A percentile compares a stretch with the other conserved stretches of the same genome.
These are phyloP conservation scores for Ascomycota sp. DNA, from an alignment of 2,329 filamentous ascomycete species.

Conservation along the genomic window DNA sequence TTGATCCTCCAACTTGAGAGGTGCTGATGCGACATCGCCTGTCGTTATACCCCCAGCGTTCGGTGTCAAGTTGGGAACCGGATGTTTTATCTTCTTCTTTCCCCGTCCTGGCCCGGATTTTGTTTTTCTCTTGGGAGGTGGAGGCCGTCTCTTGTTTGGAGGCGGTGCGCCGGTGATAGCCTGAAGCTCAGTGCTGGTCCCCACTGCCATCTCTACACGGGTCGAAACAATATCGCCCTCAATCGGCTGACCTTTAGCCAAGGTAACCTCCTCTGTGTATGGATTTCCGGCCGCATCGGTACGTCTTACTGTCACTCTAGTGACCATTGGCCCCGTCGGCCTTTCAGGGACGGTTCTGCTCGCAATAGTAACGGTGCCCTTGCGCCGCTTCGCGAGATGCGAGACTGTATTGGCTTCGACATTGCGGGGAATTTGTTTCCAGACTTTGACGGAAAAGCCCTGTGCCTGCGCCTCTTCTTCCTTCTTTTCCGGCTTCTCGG, in stretches of 20 bases:
- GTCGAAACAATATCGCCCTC: constrained; percentile 63
- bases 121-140: constrained; percentile 61
- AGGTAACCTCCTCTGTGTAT: constrained; percentile 65
- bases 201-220: constrained; percentile 32
- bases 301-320: constrained; percentile 62
- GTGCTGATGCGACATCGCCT: constrained; percentile 15
- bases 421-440: constrained; percentile 41
- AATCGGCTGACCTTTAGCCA: constrained; percentile 58
- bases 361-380: constrained; percentile 36
- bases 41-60: constrained; percentile 9
- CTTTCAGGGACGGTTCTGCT: constrained; percentile 27
- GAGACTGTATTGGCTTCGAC: constrained; percentile 30
- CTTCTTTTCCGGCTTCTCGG: constrained; percentile 37
- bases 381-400: constrained; percentile 39
- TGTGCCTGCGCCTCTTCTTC: constrained; percentile 37
- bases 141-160: constrained; percentile 41
- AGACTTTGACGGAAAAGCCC: constrained; percentile 35
- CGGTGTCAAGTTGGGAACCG: constrained; percentile 16
- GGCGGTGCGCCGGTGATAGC: constrained; percentile 21
- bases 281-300: constrained; percentile 62
- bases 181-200: constrained; percentile 34
- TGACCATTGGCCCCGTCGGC: constrained; percentile 34
- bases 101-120: constrained; percentile 59
- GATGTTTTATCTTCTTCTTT: constrained; percentile 53
- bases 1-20: constrained; percentile 16